phyloP scores from a whole-genome alignment of 345 rosid species.

The Arabis hirsuta region DNA sequence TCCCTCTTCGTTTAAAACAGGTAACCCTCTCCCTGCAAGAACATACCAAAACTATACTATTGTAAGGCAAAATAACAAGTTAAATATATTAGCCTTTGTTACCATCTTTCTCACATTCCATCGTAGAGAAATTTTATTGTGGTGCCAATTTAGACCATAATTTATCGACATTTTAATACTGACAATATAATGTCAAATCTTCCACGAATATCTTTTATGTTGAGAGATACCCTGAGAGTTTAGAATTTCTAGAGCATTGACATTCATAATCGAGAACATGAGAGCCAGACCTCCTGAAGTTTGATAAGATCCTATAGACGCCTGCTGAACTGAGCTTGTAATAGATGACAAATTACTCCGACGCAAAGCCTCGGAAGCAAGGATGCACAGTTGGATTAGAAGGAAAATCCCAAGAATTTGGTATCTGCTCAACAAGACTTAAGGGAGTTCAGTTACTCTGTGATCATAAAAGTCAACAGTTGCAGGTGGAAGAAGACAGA shows the following conservation, averaged over 20 bases:
- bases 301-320: constrained; percentile 64
- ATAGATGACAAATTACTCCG: constrained; percentile 85
- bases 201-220: background rate
- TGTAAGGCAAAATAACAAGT: background rate
- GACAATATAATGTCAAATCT: background rate
- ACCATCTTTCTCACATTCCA: constrained; percentile 10
- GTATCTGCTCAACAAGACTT: constrained; percentile 59
- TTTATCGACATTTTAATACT: background rate
- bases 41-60: background rate
- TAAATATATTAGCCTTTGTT: background rate
- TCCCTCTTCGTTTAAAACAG: constrained; percentile 88
- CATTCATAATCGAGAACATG: background rate
- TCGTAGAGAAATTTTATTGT: background rate
- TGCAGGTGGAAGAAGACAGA: constrained; percentile 20
- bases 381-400: constrained; percentile 84
- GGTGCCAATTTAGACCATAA: background rate
- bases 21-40: constrained; percentile 74
- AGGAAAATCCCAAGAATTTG: constrained; percentile 92
- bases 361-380: constrained; percentile 87
- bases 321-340: constrained; percentile 75
- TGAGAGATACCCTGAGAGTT: background rate
- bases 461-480: background rate
- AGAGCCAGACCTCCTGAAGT: constrained; percentile 58
- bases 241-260: background rate
- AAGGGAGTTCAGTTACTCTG: constrained; percentile 30